Evolutionary conservation across 2,329 filamentous ascomycete genomes (phyloP), one percentile per base, ranked within the genome.

Genomic region (Ophiobolus disseminans): DNA sequence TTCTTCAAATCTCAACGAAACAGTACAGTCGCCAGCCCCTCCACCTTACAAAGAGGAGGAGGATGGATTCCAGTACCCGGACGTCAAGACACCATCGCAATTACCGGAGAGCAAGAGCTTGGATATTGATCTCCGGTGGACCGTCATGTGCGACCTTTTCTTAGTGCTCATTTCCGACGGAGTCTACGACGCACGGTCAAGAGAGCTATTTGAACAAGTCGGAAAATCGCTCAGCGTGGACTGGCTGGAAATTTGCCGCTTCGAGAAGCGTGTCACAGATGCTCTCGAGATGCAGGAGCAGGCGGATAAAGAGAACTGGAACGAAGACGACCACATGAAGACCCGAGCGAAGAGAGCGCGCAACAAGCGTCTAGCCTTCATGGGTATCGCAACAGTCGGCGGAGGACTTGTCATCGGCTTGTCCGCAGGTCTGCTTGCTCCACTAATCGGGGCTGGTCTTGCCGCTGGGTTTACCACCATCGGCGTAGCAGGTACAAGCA

Each of bases 261-360:
- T 99, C 66, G 94, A 99, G 75, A 97, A 97, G 76, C 88, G 91
- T 43, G 91, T 99, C 5, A 97, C 94, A 6, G 94, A 99, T 73
- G 91, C 94, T 1, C 78, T 99, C 17, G 94, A 99, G 73, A 97
- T 99, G 91, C 93, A 97, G 74, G 91, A 97, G 73, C 86, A 89
- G 37, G 90, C 91, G 5, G 89, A 91, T 55, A 95, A 93, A 65
- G 94, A 99, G 75, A 96, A 93, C 56, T 99, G 94, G 94, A 95
- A 97, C 59, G 94, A 99, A 72, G 88, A 94, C 9, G 90, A 95
- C 57, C 91, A 97, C 69, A 91, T 97, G 81, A 91, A 96, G 72
- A 83, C 80, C 49, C 85, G 94, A 37, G 83, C 90, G 41, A 96
- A 97, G 71, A 77, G 85, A 66, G 90, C 90, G 1, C 79, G 92